These are phyloP conservation scores for Fusarium verrucosum DNA, from an alignment of 2,329 filamentous ascomycete genomes.

Conservation along the genomic window DNA sequence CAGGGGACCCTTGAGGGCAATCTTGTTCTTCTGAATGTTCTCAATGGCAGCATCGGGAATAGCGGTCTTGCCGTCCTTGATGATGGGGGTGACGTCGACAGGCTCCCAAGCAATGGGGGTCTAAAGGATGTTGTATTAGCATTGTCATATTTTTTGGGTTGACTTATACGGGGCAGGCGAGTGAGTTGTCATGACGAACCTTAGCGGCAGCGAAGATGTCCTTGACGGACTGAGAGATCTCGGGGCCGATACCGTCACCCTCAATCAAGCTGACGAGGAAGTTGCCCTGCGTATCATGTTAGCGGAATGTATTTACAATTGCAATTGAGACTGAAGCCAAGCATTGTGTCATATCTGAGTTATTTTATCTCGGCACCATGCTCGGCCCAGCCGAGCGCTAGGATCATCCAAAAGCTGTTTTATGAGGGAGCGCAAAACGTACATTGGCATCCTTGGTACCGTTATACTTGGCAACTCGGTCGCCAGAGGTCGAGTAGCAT, in stretches of 20 bases:
- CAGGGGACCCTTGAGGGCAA: constrained; percentile 97
- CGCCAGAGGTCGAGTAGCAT: constrained; percentile 71
- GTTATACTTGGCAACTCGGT: constrained; percentile 90
- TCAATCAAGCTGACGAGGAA: constrained; percentile 97
- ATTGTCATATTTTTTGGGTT: not conserved
- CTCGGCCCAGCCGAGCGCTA: constrained; percentile 43
- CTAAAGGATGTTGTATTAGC: constrained; percentile 56
- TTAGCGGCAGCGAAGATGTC: constrained; percentile 97
- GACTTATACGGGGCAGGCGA: constrained; percentile 3
- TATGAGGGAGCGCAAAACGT: constrained; percentile 54
- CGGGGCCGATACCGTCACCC: constrained; percentile 97
- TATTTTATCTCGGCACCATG: constrained; percentile 51
- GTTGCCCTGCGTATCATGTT: constrained; percentile 72
- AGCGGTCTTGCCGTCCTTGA: constrained; percentile 94
- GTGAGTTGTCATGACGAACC: constrained; percentile 61
- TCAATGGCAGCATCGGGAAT: constrained; percentile 93
- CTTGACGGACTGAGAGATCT: constrained; percentile 98
- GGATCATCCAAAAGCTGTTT: constrained; percentile 14
- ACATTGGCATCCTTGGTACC: constrained; percentile 89
- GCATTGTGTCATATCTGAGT: constrained; percentile 49
- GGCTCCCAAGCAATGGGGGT: constrained; percentile 96
- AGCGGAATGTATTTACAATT: constrained; percentile 36
- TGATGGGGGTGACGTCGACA: constrained; percentile 90
- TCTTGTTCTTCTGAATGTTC: constrained; percentile 94
- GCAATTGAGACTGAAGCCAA: constrained; percentile 24